These are phyloP conservation scores for Backusella luteola DNA, from an alignment of 192 early-diverging fungal species.

Conservation along the genomic window DNA sequence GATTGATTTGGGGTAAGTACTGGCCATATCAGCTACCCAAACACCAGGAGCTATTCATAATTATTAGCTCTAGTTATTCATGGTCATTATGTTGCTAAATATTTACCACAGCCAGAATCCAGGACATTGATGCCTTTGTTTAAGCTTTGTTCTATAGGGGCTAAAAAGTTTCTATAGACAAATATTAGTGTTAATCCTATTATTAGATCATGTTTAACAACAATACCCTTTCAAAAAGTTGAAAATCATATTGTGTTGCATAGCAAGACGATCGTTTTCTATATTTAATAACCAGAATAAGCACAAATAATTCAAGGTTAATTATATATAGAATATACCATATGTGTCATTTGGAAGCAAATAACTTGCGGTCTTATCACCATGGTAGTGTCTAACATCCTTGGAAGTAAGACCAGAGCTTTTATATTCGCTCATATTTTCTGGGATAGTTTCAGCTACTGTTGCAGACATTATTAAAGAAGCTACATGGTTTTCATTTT, in stretches of 20 bases:
- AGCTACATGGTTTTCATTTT: background rate
- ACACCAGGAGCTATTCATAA: conserved; percentile 16
- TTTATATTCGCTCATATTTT: background rate
- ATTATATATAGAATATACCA: conserved; percentile 12
- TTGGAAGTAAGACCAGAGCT: background rate
- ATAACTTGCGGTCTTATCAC: conserved; percentile 34
- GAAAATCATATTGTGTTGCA: background rate
- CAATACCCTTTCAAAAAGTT: background rate
- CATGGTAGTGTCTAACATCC: conserved; percentile 37
- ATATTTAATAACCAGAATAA: background rate
- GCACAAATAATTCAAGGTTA: too few species aligned
- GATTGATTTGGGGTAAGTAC: conserved; percentile 39
- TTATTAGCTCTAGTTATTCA: too few species aligned
- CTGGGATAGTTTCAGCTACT: too few species aligned
- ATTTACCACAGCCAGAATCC: conserved; percentile 29
- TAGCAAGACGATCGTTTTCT: conserved; percentile 5
- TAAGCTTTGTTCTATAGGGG: conserved; percentile 17
- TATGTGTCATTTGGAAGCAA: conserved; percentile 49
- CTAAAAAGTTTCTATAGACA: conserved; percentile 20
- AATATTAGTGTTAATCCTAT: background rate
- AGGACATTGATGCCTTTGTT: conserved; percentile 23
- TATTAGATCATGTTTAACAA: too few species aligned
- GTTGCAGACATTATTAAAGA: too few species aligned
- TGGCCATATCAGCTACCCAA: conserved; percentile 47
- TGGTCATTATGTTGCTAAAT: too few species aligned